These are phyloP conservation scores for Zygosaccharomyces pseudobailii DNA, from an alignment of 1,139 yeast genomes.

Conservation along the genomic window DNA sequence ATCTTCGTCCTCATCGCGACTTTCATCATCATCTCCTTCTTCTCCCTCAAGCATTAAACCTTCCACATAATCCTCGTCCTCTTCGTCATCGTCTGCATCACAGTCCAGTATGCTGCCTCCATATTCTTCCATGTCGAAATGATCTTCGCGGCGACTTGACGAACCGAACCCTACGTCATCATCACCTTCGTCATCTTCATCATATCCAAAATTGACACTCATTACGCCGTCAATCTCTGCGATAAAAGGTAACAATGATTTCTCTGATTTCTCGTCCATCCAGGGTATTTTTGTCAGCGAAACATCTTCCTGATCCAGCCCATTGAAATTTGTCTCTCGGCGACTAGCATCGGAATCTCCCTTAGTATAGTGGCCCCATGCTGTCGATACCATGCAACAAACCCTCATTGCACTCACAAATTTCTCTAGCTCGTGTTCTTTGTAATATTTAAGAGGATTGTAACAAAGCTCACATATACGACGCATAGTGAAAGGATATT, in stretches of 20 bases:
- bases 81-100: conserved; percentile 13
- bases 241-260: conserved; percentile 23
- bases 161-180: conserved; percentile 14
- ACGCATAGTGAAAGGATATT: conserved; percentile 31
- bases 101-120: conserved; percentile 15
- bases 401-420: conserved; percentile 29
- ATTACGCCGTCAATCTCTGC: conserved; percentile 33
- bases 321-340: conserved; percentile 2
- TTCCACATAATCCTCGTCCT: conserved; percentile 13
- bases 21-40: conserved; percentile 13
- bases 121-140: conserved; percentile 25
- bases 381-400: conserved; percentile 24
- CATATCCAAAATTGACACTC: conserved; percentile 30
- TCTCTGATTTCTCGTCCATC: conserved; percentile 36
- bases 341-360: conserved; percentile 7
- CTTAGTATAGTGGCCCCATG: conserved; percentile 9
- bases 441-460: conserved; percentile 32
- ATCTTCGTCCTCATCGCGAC: conserved; percentile 13
- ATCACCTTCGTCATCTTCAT: conserved; percentile 29
- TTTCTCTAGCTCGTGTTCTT: conserved; percentile 24
- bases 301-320: conserved; percentile 27
- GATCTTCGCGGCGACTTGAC: conserved; percentile 8
- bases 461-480: conserved; percentile 33
- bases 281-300: conserved; percentile 44
- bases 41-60: conserved; percentile 12